These are phyloP conservation scores for Rhodotorula sphaerocarpa DNA, from an alignment of 768 basidiomycete species.

Conservation along the genomic window DNA sequence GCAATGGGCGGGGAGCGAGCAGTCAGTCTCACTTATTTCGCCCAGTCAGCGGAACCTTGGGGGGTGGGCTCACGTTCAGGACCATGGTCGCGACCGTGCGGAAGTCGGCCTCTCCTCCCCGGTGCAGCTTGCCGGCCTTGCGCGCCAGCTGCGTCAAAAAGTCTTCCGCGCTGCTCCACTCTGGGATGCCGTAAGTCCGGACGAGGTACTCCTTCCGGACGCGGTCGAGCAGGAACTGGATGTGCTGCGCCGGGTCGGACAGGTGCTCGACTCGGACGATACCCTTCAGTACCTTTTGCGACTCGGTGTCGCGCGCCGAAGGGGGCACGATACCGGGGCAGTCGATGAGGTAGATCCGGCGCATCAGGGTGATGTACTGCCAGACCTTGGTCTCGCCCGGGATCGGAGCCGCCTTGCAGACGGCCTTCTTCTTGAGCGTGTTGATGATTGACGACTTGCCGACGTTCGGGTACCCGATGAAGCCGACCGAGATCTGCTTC, in stretches of 20 bases:
- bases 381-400: conserved; percentile 99
- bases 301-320: conserved; percentile 80
- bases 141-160: conserved; percentile 77
- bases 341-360: conserved; percentile 95
- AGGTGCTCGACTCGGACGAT: conserved; percentile 93
- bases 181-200: conserved; percentile 66
- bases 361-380: conserved; percentile 98
- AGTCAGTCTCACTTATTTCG: no score
- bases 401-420: conserved; percentile 90
- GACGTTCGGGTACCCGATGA: conserved; percentile 96
- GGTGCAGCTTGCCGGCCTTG: conserved; percentile 82
- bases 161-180: conserved; percentile 58
- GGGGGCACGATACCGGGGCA: conserved; percentile 97
- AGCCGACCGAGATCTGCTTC: conserved; percentile 97
- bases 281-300: conserved; percentile 87
- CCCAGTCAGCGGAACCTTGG: conserved; percentile 50
- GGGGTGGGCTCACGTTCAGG: conserved; percentile 52
- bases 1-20: conserved; percentile 52
- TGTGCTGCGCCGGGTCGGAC: conserved; percentile 82
- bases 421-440: conserved; percentile 94
- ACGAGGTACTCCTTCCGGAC: conserved; percentile 86
- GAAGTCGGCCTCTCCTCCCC: conserved; percentile 87
- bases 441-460: conserved; percentile 97
- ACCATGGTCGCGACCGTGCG: conserved; percentile 91
- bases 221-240: conserved; percentile 74